A percentile compares a stretch with the other conserved stretches of the same genome.
Evolutionary conservation across 2,329 filamentous ascomycete genomes (phyloP).

Genomic region (Dactylellina cionopaga): DNA sequence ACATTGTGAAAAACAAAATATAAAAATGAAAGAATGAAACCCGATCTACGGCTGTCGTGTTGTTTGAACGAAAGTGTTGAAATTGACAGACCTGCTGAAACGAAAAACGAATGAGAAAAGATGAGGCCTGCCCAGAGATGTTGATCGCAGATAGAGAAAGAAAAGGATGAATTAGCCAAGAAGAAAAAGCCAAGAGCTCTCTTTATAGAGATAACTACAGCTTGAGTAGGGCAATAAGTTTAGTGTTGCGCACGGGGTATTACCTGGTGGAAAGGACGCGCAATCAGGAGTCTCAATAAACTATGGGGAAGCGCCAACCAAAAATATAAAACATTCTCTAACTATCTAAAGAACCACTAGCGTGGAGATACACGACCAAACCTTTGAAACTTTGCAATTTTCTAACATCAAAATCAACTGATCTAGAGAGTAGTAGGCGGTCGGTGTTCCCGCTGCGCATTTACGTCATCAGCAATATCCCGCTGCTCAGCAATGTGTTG

Average conservation of each 20-base stretch:
- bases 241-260: neutral
- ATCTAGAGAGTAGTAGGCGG: too few relatives aligned
- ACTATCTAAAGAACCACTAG: neutral
- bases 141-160: slow-evolving; percentile 10
- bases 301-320: neutral
- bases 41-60: neutral
- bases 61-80: neutral
- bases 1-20: neutral
- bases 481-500: too few relatives aligned
- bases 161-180: neutral
- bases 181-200: neutral
- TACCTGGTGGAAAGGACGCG: neutral
- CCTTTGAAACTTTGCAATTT: too few relatives aligned
- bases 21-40: neutral
- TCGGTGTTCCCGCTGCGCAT: too few relatives aligned
- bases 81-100: slow-evolving; percentile 15
- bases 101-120: neutral
- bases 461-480: too few relatives aligned
- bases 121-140: slow-evolving; percentile 6
- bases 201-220: neutral
- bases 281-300: neutral
- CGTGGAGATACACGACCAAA: neutral
- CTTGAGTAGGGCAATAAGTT: neutral
- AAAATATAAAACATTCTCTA: neutral
- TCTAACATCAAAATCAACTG: too few relatives aligned